These are phyloP conservation scores for Panaeolus papilionaceus DNA, from an alignment of 768 basidiomycete genomes.

Conservation along the genomic window DNA sequence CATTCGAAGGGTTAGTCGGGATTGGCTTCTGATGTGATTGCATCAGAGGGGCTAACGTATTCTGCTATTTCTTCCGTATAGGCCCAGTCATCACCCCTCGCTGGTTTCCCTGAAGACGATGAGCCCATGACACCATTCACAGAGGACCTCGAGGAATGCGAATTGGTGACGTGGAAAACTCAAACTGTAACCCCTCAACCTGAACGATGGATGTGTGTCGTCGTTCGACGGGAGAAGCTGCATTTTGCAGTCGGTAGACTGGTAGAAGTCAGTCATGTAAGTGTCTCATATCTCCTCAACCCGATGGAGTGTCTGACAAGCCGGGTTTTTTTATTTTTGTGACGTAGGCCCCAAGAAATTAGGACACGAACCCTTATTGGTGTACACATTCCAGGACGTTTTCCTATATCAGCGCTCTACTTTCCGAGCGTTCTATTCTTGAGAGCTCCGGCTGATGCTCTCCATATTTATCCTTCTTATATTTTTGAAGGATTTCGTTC, in stretches of 20 bases:
- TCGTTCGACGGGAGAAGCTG: constrained; percentile 36
- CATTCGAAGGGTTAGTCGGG: background rate
- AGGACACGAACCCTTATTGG: background rate
- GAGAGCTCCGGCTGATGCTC: background rate
- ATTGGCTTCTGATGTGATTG: constrained; percentile 5
- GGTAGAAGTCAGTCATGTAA: constrained; percentile 30
- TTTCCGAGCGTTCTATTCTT: constrained; percentile 1
- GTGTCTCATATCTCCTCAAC: background rate
- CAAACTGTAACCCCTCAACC: constrained; percentile 14
- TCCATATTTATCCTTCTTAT: constrained; percentile 6
- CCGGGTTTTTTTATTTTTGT: background rate
- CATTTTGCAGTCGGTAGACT: constrained; percentile 35
- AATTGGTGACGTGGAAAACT: constrained; percentile 13
- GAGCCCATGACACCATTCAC: constrained; percentile 19
- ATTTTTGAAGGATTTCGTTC: constrained; percentile 11
- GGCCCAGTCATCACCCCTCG: constrained; percentile 34
- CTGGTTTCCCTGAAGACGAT: constrained; percentile 13
- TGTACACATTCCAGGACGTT: background rate
- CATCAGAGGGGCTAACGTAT: background rate
- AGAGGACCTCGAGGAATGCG: constrained; percentile 23
- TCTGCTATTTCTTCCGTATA: constrained; percentile 17
- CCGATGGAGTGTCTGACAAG: background rate
- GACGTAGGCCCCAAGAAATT: constrained; percentile 7
- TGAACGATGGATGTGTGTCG: constrained; percentile 34
- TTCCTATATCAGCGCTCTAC: background rate